Evolutionary conservation across 2,329 filamentous ascomycete species (phyloP), one percentile per base, ranked within the genome.

Genomic region (Penicillium digitatum): DNA sequence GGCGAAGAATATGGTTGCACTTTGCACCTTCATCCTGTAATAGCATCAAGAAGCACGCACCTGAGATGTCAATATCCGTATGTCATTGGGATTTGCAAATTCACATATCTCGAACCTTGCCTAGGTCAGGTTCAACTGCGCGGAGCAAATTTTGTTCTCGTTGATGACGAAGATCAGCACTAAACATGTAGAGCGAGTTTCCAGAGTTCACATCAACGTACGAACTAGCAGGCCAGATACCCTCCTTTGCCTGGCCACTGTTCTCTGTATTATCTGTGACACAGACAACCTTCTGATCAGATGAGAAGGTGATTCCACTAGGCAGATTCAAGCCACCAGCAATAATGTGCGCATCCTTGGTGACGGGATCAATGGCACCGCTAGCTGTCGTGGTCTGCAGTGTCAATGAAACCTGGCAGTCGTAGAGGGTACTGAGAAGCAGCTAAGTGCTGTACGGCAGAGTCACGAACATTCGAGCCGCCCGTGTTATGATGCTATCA

Each of bases 281-380:
- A 8, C n/a, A 35, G 8, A 35, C 32, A n/a, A 35, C 8, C 8
- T 35, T 67, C 51, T 72, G 69, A 59, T 76, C 72, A 0, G 70
- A 72, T 3, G 68, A 71, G 60, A 77, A 76, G 11, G 64, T 66
- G 37, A 78, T 74, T 2, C 76, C 75, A 62, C 77, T 78, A 3
- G 75, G 74, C 38, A 72, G 68, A 2, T 63, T 57, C 45, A 77
- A 68, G 3, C 69, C 69, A 59, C 73, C 72, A 2, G 74, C 74
- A 45, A 77, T 66, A 27, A 72, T 64, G 22, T 67, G 68, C 12
- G 74, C 66, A n/a, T 66, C 66, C 16, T 70, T 68, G 0, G 69
- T 76, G 6, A 53, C 62, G 1, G 75, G 75, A 20, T 72, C 62
- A 62, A n/a, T n/a, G n/a, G n/a, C n/a, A n/a, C n/a, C n/a, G n/a